A percentile compares a stretch with the other conserved stretches of the same genome.
Conservation (phyloP, 345 rosid species). For the Mallotus nudiflorus region DNA sequence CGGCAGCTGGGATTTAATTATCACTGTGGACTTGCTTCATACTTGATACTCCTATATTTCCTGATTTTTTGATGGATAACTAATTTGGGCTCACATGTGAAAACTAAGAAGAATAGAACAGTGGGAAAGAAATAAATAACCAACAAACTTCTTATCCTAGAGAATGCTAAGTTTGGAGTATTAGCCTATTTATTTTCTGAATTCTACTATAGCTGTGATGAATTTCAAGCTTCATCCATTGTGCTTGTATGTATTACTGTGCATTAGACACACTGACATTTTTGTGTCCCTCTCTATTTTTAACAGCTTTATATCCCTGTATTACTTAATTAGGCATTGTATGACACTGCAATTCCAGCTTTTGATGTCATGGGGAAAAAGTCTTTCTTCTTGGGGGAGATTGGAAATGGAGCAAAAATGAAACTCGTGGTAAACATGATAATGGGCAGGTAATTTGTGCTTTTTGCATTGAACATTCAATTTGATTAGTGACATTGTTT, state of each 20-base stretch:
- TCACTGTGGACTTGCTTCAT: background rate
- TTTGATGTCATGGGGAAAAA: slow-evolving; percentile 84
- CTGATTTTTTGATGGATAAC: background rate
- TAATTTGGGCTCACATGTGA: background rate
- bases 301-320: slow-evolving; percentile 4
- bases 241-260: background rate
- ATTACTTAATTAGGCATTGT: slow-evolving; percentile 49
- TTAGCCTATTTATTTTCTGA: background rate
- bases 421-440: slow-evolving; percentile 96
- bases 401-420: slow-evolving; percentile 97
- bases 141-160: background rate
- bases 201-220: background rate
- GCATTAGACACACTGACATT: background rate
- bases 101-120: background rate
- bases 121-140: background rate
- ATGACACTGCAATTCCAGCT: slow-evolving; percentile 76
- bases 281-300: background rate
- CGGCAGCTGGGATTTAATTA: background rate
- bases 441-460: slow-evolving; percentile 77
- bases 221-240: background rate
- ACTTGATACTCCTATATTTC: background rate
- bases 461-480: background rate
- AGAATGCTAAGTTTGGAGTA: background rate
- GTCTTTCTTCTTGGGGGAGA: slow-evolving; percentile 78
- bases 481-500: too few species aligned